Conservation (phyloP, 257 asterid genomes). For the Nicotiana tomentosiformis region DNA sequence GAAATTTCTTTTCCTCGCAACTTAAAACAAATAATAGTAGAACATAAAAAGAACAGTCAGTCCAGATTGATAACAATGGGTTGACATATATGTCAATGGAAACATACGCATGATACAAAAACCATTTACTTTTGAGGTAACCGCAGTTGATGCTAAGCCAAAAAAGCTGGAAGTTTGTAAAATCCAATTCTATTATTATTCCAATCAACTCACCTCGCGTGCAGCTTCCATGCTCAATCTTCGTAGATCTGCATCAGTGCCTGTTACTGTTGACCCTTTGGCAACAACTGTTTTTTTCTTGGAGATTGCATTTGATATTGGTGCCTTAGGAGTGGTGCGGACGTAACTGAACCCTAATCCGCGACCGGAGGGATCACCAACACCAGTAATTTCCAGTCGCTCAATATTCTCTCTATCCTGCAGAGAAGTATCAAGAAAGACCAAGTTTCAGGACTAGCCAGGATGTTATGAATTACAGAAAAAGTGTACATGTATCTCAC, state of each 20-base stretch:
- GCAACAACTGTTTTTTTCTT: constrained; percentile 79
- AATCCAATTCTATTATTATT: not conserved
- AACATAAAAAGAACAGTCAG: not conserved
- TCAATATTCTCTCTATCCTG: constrained; percentile 95
- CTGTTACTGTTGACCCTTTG: constrained; percentile 94
- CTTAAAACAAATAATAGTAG: not conserved
- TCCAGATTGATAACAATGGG: not conserved
- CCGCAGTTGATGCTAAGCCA: not conserved
- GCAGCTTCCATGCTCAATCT: constrained; percentile 99
- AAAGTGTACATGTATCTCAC: not conserved
- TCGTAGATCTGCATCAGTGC: constrained; percentile 98
- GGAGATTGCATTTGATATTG: constrained; percentile 61
- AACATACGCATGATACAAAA: not conserved
- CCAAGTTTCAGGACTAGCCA: not conserved
- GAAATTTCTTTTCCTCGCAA: not conserved
- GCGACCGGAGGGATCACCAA: constrained; percentile 99
- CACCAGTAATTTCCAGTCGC: constrained; percentile 95
- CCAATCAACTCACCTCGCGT: constrained; percentile 62
- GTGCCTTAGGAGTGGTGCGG: constrained; percentile 83
- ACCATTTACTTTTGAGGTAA: not conserved
- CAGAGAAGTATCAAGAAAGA: constrained; percentile 12
- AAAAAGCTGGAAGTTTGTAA: not conserved
- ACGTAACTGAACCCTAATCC: constrained; percentile 99
- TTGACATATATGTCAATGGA: constrained; percentile 1
- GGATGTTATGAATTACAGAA: not conserved